Evolutionary conservation across 345 rosid species (phyloP).

Genomic region (Gossypium stocksii): DNA sequence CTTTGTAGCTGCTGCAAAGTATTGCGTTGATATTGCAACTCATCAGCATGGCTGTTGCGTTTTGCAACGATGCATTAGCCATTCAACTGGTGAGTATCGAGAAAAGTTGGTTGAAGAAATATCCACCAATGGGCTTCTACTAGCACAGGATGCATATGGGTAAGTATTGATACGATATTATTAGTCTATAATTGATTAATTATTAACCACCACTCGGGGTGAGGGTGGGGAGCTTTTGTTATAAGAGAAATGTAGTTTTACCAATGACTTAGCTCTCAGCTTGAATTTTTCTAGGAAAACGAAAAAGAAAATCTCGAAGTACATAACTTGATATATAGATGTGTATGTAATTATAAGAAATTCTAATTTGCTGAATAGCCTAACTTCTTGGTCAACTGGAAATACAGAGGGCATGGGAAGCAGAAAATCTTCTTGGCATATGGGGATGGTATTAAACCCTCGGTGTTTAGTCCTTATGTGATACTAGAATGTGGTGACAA

Average conservation of each 20-base stretch:
- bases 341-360: background rate
- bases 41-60: constrained; percentile 54
- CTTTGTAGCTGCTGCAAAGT: constrained; percentile 40
- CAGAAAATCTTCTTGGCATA: constrained; percentile 1
- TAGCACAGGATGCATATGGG: constrained; percentile 52
- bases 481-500: background rate
- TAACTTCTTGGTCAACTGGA: background rate
- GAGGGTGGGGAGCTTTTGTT: background rate
- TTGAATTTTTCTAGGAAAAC: background rate
- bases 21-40: constrained; percentile 43
- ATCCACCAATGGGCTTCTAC: constrained; percentile 40
- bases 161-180: constrained; percentile 13
- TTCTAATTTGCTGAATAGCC: background rate
- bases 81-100: constrained; percentile 35
- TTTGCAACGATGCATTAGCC: constrained; percentile 42
- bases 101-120: constrained; percentile 34
- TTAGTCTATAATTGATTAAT: background rate
- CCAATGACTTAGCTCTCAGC: background rate
- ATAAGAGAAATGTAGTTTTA: background rate
- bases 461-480: background rate
- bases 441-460: background rate
- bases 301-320: background rate
- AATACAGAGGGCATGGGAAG: background rate
- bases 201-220: background rate
- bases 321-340: background rate